These are phyloP conservation scores for Serpula lacrymans DNA, from an alignment of 768 basidiomycete species.

Conservation along the genomic window DNA sequence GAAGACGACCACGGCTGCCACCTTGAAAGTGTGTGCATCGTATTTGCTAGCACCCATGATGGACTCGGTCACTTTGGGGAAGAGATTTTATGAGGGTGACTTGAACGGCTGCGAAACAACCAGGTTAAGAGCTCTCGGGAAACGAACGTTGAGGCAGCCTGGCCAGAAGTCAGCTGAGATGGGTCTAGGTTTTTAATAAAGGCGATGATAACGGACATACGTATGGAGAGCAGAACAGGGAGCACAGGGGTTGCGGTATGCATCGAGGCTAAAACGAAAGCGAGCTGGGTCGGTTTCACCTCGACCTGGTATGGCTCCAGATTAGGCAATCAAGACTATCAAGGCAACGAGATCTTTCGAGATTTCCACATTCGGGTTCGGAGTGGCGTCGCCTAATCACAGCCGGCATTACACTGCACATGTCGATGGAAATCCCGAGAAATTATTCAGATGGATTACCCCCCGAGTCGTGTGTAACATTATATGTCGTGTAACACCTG, in stretches of 20 bases:
- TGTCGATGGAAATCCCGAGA: no score
- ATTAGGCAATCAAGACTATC: constrained; percentile 3
- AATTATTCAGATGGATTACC: no score
- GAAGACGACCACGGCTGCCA: constrained; percentile 71
- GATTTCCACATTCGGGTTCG: no score
- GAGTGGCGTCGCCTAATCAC: constrained; percentile 3
- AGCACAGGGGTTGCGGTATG: no score
- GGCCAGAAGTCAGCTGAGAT: neutral
- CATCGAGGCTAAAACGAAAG: no score
- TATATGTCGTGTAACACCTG: no score
- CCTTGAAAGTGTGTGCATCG: constrained; percentile 39
- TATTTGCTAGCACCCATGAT: constrained; percentile 14
- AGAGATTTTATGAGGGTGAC: no score
- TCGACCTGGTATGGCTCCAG: neutral
- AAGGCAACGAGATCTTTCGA: neutral
- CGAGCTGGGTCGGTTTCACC: constrained; percentile 1
- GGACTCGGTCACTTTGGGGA: neutral
- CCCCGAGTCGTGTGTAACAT: no score
- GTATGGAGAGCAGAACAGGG: no score
- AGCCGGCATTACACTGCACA: no score
- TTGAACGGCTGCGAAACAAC: no score
- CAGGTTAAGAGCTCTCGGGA: no score
- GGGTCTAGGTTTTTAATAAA: neutral
- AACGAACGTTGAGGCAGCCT: constrained; percentile 1
- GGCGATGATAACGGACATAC: neutral